Base-by-base conservation (phyloP, 345 rosid genomes). In the Psidium friedrichsthalianum region DNA sequence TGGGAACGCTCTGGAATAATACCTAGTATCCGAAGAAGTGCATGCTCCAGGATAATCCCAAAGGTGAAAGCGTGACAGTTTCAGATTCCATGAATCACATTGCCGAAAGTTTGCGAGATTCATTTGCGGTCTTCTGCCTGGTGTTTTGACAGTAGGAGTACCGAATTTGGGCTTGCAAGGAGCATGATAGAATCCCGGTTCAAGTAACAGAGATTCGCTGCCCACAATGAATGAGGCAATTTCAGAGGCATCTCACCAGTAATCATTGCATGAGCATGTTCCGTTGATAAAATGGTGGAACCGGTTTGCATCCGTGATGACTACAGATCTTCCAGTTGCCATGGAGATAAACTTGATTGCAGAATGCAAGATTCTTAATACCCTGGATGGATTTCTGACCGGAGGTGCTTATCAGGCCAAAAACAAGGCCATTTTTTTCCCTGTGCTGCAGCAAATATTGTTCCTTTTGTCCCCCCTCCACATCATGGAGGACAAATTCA, bases 241-340 rank as follows among this genome's bases (percentile, higher is more conserved):
- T 27, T 15, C 29, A 27, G 74, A 61, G 6, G 21, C 40, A 27
- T 51, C 83, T 92, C 84, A 94, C 94, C 94, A 87, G 55, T 93
- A 92, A 76, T 92, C 93, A 57, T 91, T 92, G 89, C 92, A 93
- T 85, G 97, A 91, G 90, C 97, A 92, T 61, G 59, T 88, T 24
- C 94, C 94, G 59, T 93, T 90, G 82, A 84, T 86, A 93, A 88
- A 58, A 91, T 93, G 95, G 88, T 92, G 97, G 85, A 93, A 94
- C 47, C 94, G 85, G 86, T 93, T 92, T 32, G 92, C 93, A 91
- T 93, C 98, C 74, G 94, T 92, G 57, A 29, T 47, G 36, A 59
- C 74, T 12, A 27, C 29, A 27, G 74, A 59, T 11, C 2, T 59
- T 59, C 20, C 5, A 8, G 74, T 13, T 27, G 74, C 2, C 74